Conservation (phyloP, 495 filamentous ascomycete genomes). For the Xylaria sp. region DNA sequence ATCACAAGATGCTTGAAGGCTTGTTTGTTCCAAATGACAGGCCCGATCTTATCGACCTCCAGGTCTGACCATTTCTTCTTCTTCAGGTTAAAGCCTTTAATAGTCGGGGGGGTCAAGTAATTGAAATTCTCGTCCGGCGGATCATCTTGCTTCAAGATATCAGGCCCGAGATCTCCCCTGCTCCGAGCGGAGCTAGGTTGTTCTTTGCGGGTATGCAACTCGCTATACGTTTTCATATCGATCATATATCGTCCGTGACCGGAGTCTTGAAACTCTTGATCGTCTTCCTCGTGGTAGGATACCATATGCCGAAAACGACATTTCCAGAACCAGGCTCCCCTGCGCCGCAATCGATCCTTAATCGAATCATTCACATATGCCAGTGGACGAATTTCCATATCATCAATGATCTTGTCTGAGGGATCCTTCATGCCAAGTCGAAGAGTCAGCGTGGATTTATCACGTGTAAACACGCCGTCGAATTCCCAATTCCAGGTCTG, state of each 20-base stretch:
- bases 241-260: slow-evolving; percentile 13
- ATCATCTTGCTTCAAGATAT: not conserved
- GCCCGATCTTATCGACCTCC: slow-evolving; percentile 43
- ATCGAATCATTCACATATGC: not conserved
- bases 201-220: not conserved
- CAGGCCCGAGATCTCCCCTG: not conserved
- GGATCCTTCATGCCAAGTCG: not conserved
- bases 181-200: too few relatives aligned
- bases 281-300: not conserved
- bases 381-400: not conserved
- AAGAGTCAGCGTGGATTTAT: not conserved
- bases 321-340: slow-evolving; percentile 6
- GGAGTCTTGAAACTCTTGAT: not conserved
- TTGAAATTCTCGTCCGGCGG: not conserved
- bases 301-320: not conserved
- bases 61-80: slow-evolving; percentile 5
- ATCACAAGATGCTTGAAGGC: slow-evolving; percentile 6
- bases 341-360: not conserved
- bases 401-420: not conserved
- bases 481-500: not conserved
- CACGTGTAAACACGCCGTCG: not conserved
- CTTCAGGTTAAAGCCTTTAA: not conserved
- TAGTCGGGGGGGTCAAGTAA: not conserved
- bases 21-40: not conserved
- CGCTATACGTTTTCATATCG: not conserved